Evolutionary conservation across 2,329 filamentous ascomycete genomes (phyloP).

Genomic region (Cadophora luteo-olivacea): DNA sequence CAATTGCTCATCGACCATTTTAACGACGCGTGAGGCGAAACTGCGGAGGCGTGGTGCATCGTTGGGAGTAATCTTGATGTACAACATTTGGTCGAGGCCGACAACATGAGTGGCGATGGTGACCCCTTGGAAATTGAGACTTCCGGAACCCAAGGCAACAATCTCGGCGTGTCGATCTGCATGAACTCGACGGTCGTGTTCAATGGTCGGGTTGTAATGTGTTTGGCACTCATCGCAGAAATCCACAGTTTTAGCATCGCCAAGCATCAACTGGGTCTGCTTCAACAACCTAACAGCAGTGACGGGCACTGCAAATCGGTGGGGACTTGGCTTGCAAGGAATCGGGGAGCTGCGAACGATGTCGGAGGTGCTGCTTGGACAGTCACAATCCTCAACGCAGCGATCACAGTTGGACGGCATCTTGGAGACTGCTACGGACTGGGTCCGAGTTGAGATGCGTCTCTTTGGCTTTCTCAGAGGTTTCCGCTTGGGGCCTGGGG

Average conservation of each 20-base stretch:
- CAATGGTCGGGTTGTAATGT: slow-evolving; percentile 28
- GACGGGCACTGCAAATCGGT: too few species aligned
- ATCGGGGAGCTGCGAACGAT: too few species aligned
- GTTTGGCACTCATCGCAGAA: slow-evolving; percentile 32
- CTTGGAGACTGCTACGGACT: background rate
- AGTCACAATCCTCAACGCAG: too few species aligned
- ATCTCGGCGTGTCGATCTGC: slow-evolving; percentile 18
- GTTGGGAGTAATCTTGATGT: background rate
- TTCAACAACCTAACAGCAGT: too few species aligned
- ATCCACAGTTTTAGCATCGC: slow-evolving; percentile 15
- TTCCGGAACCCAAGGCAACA: background rate
- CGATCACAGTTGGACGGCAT: too few species aligned
- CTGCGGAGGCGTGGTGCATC: background rate
- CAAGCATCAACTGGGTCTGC: slow-evolving; percentile 14
- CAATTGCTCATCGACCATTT: slow-evolving; percentile 16
- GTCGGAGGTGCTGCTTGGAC: too few species aligned
- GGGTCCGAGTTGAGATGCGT: slow-evolving; percentile 32
- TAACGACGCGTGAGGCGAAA: background rate
- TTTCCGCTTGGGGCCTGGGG: slow-evolving; percentile 11
- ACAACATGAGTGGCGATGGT: too few species aligned
- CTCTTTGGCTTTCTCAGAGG: slow-evolving; percentile 26
- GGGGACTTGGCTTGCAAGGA: too few species aligned
- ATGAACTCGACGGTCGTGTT: slow-evolving; percentile 26
- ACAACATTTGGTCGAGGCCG: too few species aligned
- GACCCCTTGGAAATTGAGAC: background rate